Conservation (phyloP, 2,329 filamentous ascomycete species). For the Grosmannia penicillata region DNA sequence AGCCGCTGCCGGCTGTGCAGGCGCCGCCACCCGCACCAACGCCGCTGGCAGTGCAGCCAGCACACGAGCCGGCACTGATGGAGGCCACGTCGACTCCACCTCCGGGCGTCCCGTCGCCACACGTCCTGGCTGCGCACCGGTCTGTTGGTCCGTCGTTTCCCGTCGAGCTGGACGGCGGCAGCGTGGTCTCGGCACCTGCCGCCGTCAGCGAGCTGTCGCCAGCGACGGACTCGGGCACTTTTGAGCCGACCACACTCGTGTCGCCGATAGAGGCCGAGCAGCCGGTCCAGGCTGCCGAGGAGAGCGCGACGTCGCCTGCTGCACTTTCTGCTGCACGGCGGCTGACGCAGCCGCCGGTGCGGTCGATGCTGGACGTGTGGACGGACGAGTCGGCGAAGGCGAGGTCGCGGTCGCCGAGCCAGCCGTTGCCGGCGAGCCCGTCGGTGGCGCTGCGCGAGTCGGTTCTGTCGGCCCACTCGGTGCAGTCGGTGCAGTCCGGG, state of each 20-base stretch:
- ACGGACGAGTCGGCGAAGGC: neutral
- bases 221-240: too few species aligned
- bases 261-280: too few species aligned
- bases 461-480: neutral
- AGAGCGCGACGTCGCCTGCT: too few species aligned
- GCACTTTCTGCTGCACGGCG: too few species aligned
- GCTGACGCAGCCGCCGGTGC: conserved; percentile 1
- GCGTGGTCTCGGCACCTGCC: neutral
- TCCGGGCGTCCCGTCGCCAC: too few species aligned
- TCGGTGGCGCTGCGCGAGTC: neutral
- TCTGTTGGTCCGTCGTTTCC: neutral
- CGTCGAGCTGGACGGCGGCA: neutral
- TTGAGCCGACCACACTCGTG: too few species aligned
- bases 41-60: neutral
- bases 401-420: neutral
- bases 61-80: too few species aligned
- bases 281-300: too few species aligned
- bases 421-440: neutral
- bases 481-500: neutral
- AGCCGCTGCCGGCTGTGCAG: too few species aligned
- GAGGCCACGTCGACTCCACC: too few species aligned
- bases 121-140: too few species aligned
- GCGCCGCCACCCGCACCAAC: neutral
- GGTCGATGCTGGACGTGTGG: conserved; percentile 9
- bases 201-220: too few species aligned